Percentiles rank a stretch among this genome's conserved stretches.
These are phyloP conservation scores for Bipolaris zeicola DNA, from an alignment of 2,329 filamentous ascomycete species.

Conservation along the genomic window DNA sequence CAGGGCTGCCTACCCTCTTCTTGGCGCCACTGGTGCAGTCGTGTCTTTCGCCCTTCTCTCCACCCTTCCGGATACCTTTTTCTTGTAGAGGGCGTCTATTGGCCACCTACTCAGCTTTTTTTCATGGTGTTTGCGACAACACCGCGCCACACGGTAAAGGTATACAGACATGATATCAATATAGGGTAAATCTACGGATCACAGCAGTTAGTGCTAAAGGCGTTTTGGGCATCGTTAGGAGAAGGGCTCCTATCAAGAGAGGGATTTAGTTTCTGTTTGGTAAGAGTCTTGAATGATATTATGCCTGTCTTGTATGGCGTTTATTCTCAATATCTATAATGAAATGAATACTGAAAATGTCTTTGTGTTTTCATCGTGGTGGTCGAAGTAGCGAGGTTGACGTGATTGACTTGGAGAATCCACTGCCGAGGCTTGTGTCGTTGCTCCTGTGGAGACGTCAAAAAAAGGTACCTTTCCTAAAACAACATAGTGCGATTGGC, in stretches of 20 bases:
- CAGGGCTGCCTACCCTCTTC: slow-evolving; percentile 22
- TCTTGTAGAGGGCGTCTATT: slow-evolving; percentile 9
- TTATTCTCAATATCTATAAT: background rate
- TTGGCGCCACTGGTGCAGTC: slow-evolving; percentile 25
- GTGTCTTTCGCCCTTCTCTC: slow-evolving; percentile 29
- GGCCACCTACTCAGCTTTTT: background rate
- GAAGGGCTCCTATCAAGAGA: background rate
- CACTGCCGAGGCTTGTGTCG: background rate
- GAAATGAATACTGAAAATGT: background rate
- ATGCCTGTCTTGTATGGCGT: slow-evolving; percentile 2
- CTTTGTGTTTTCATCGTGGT: background rate
- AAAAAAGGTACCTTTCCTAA: background rate
- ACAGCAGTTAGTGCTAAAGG: slow-evolving; percentile 1
- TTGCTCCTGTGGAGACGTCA: background rate
- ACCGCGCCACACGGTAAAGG: background rate
- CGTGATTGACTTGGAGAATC: background rate
- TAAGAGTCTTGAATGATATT: slow-evolving; percentile 5
- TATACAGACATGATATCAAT: slow-evolving; percentile 3
- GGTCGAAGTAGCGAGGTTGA: too few species aligned
- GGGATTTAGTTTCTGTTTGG: slow-evolving; percentile 1
- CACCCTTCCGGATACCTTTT: slow-evolving; percentile 31
- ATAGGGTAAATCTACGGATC: background rate
- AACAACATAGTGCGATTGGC: background rate
- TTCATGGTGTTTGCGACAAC: slow-evolving; percentile 4
- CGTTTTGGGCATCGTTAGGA: background rate